Conservation (phyloP, 768 basidiomycete species). For the Mycena indigotica region DNA sequence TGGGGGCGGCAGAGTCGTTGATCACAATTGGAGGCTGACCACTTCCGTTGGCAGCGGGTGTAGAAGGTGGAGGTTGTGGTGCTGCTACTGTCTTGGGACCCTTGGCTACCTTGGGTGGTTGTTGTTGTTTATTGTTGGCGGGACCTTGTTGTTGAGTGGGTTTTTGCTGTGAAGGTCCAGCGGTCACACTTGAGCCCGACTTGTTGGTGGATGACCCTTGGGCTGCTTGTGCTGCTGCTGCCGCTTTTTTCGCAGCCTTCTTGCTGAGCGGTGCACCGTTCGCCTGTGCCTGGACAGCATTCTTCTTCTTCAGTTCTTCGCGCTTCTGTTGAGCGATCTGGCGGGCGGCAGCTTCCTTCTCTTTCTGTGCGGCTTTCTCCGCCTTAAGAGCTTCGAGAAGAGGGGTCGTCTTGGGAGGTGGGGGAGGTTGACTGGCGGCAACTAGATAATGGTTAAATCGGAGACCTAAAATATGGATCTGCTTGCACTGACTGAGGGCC, state of each 20-base stretch:
- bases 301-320: slow-evolving; percentile 39
- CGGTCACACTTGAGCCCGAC: slow-evolving; percentile 19
- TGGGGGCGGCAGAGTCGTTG: slow-evolving; percentile 1
- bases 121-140: slow-evolving; percentile 11
- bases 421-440: slow-evolving; percentile 59
- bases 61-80: slow-evolving; percentile 13
- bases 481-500: slow-evolving; percentile 50
- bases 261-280: slow-evolving; percentile 25
- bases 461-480: not conserved
- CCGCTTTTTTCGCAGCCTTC: slow-evolving; percentile 40
- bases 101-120: slow-evolving; percentile 27
- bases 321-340: slow-evolving; percentile 77
- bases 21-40: not conserved
- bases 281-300: slow-evolving; percentile 15
- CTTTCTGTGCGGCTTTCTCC: slow-evolving; percentile 71
- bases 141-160: slow-evolving; percentile 16
- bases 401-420: slow-evolving; percentile 81
- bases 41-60: not conserved
- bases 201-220: slow-evolving; percentile 31
- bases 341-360: slow-evolving; percentile 71
- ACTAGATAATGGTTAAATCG: slow-evolving; percentile 42
- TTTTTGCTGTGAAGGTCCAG: slow-evolving; percentile 31
- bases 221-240: slow-evolving; percentile 25
- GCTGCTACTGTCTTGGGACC: slow-evolving; percentile 18
- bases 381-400: slow-evolving; percentile 92